Conservation (phyloP, 2,329 filamentous ascomycete genomes). For the Keithomyces neogunnii region DNA sequence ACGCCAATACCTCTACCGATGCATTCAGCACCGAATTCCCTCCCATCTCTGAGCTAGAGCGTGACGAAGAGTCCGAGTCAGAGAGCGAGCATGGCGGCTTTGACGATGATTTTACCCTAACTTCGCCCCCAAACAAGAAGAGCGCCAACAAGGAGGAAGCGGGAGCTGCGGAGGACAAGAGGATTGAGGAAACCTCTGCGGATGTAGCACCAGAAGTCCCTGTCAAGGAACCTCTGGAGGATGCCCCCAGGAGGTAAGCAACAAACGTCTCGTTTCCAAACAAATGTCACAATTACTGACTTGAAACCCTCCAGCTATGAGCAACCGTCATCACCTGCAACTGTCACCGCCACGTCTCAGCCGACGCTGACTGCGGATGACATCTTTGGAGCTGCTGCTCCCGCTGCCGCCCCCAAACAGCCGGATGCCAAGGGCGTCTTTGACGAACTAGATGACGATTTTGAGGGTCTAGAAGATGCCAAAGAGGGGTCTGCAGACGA, state of each 20-base stretch:
- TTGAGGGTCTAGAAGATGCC: constrained; percentile 75
- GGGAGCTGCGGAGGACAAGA: neutral
- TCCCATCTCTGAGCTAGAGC: constrained; percentile 78
- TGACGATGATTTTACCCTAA: constrained; percentile 82
- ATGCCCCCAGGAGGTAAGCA: constrained; percentile 18
- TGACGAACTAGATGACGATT: constrained; percentile 71
- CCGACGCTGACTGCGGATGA: constrained; percentile 29
- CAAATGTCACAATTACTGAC: neutral
- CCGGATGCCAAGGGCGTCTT: constrained; percentile 45
- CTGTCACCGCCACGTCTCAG: constrained; percentile 18
- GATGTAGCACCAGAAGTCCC: constrained; percentile 12
- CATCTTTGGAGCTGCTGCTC: constrained; percentile 30
- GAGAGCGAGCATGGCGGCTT: constrained; percentile 76
- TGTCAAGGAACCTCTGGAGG: constrained; percentile 16
- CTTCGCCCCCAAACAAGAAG: constrained; percentile 38
- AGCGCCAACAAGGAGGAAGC: constrained; percentile 10
- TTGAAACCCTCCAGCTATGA: constrained; percentile 14
- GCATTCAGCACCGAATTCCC: constrained; percentile 76
- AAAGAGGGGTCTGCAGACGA: constrained; percentile 74
- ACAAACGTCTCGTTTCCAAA: neutral
- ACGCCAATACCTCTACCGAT: constrained; percentile 34
- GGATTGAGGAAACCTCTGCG: constrained; percentile 1
- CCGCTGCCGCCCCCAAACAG: constrained; percentile 19
- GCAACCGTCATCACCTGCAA: constrained; percentile 22
- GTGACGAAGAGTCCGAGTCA: constrained; percentile 76